Evolutionary conservation across 2,329 filamentous ascomycete genomes (phyloP).

Genomic region (Ilyonectria sp.): DNA sequence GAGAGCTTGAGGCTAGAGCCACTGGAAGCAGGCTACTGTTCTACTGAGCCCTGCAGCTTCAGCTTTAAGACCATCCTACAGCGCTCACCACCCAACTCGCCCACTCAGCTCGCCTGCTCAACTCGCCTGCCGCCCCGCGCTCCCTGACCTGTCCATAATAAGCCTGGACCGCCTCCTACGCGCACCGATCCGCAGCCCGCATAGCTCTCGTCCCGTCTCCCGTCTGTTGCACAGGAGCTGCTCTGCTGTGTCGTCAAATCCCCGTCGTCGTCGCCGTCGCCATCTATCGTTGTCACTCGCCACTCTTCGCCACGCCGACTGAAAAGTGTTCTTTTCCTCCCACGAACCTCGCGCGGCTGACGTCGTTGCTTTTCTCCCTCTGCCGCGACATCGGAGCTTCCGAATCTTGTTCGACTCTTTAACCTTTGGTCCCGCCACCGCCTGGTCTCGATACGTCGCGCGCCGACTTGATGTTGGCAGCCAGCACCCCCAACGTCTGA

Average conservation of each 20-base stretch:
- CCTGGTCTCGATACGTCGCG: slow-evolving; percentile 31
- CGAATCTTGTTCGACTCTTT: slow-evolving; percentile 22
- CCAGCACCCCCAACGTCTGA: slow-evolving; percentile 33
- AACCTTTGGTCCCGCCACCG: slow-evolving; percentile 24
- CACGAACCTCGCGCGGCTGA: slow-evolving; percentile 12
- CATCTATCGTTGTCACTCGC: slow-evolving; percentile 15
- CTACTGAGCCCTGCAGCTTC: slow-evolving; percentile 45
- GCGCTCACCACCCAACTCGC: slow-evolving; percentile 22
- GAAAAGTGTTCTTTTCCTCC: slow-evolving; percentile 15
- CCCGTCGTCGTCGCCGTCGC: slow-evolving; percentile 7
- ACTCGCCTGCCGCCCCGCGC: slow-evolving; percentile 15
- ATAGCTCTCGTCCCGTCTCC: slow-evolving; percentile 32
- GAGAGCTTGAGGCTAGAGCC: slow-evolving; percentile 1
- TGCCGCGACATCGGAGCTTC: slow-evolving; percentile 11
- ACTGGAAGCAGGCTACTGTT: neutral
- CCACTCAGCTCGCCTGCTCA: slow-evolving; percentile 2
- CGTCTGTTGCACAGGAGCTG: slow-evolving; percentile 25
- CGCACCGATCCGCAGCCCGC: slow-evolving; percentile 26
- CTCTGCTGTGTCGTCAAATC: slow-evolving; percentile 25
- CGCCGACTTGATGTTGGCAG: slow-evolving; percentile 52
- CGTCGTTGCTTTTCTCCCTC: slow-evolving; percentile 25
- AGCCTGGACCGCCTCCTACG: slow-evolving; percentile 34
- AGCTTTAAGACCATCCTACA: slow-evolving; percentile 43
- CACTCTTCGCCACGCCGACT: slow-evolving; percentile 30
- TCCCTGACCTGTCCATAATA: slow-evolving; percentile 33